Evolutionary conservation across 805 yeast genomes (phyloP).

Genomic region (Candida taoyuanica): DNA sequence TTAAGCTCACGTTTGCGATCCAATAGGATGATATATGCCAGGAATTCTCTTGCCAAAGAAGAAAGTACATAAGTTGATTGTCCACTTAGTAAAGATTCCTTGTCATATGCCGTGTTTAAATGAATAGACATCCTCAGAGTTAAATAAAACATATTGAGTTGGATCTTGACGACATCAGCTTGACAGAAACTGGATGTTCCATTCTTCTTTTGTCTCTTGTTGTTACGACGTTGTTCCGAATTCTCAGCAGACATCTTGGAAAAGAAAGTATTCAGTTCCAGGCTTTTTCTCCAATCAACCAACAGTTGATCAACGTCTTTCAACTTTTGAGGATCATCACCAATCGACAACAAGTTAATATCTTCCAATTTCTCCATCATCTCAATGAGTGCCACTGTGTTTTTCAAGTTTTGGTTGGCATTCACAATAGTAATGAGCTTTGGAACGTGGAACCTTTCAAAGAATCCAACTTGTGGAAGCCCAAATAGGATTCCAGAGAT

Average conservation of each 20-base stretch:
- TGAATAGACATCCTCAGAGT: constrained; percentile 11
- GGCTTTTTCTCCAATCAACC: constrained; percentile 16
- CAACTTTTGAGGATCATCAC: constrained; percentile 19
- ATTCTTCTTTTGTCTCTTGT: constrained; percentile 16
- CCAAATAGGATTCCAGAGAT: constrained; percentile 22
- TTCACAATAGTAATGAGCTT: constrained; percentile 32
- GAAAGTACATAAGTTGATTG: constrained; percentile 16
- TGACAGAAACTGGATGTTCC: constrained; percentile 11
- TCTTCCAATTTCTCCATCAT: constrained; percentile 24
- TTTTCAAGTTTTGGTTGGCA: constrained; percentile 31
- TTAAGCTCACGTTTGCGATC: constrained; percentile 19
- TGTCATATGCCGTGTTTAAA: constrained; percentile 7
- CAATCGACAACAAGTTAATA: constrained; percentile 16
- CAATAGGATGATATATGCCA: constrained; percentile 18
- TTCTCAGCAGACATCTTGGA: constrained; percentile 13
- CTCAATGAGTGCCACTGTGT: constrained; percentile 30
- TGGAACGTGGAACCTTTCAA: constrained; percentile 28
- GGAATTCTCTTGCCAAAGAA: constrained; percentile 13
- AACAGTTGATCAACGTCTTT: constrained; percentile 16
- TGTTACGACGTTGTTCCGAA: constrained; percentile 6
- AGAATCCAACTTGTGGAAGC: constrained; percentile 22
- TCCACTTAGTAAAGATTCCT: constrained; percentile 5
- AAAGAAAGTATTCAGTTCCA: constrained; percentile 13
- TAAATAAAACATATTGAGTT: constrained; percentile 25
- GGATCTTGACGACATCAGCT: constrained; percentile 19